A percentile compares a stretch with the other conserved stretches of the same genome.
Evolutionary conservation across 2,329 filamentous ascomycete species (phyloP).

Genomic region (Trichoderma asperellum): DNA sequence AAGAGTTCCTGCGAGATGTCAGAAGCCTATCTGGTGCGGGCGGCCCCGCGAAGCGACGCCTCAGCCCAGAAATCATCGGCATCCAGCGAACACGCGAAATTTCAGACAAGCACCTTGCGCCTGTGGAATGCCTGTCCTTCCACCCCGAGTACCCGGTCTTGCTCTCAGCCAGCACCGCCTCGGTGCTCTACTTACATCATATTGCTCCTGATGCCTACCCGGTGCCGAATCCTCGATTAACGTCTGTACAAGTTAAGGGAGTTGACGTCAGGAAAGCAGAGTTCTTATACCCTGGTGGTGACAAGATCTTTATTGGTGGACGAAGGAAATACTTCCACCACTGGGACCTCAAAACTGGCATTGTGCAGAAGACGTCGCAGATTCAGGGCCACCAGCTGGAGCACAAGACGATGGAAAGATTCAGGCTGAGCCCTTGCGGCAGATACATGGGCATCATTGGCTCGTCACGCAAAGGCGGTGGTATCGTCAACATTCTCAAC

Average conservation of each 20-base stretch:
- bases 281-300: constrained; percentile 73
- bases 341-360: constrained; percentile 84
- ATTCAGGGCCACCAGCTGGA: constrained; percentile 77
- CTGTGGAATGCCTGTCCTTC: constrained; percentile 83
- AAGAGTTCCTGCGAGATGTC: constrained; percentile 76
- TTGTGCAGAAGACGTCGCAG: constrained; percentile 79
- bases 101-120: constrained; percentile 73
- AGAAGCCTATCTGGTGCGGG: constrained; percentile 64
- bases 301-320: constrained; percentile 85
- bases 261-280: constrained; percentile 84
- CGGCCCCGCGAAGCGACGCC: constrained; percentile 65
- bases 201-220: constrained; percentile 75
- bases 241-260: constrained; percentile 81
- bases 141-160: constrained; percentile 88
- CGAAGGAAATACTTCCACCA: constrained; percentile 90
- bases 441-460: constrained; percentile 83
- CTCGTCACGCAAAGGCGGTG: constrained; percentile 80
- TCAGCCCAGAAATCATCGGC: constrained; percentile 85
- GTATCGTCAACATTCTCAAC: constrained; percentile 83
- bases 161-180: constrained; percentile 84
- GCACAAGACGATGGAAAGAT: constrained; percentile 87
- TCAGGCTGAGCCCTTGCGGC: constrained; percentile 85
- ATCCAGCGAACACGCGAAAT: constrained; percentile 90
- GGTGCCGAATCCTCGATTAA: constrained; percentile 84
- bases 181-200: constrained; percentile 87